Conservation (phyloP, 352 stramenopile species). For the Pythium sp. region DNA sequence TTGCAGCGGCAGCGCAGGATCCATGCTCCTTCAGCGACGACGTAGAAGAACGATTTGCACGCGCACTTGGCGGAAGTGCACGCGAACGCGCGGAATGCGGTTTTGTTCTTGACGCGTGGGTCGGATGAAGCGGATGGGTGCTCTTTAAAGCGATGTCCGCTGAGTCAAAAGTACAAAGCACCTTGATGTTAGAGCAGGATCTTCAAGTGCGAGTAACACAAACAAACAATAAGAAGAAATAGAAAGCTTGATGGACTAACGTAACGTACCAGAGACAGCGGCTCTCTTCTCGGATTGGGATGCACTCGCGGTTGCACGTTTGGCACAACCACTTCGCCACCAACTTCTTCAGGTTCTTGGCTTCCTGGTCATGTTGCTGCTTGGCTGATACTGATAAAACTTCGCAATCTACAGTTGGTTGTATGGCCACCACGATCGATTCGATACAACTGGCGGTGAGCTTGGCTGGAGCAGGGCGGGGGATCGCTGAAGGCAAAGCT, state of each 20-base stretch:
- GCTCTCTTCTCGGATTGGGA: slow-evolving; percentile 72
- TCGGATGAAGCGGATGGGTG: slow-evolving; percentile 40
- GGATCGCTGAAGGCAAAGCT: not conserved
- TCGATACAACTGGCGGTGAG: not conserved
- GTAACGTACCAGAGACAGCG: slow-evolving; percentile 68
- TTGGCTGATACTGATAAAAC: not conserved
- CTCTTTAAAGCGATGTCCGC: slow-evolving; percentile 77
- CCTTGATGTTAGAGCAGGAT: no score
- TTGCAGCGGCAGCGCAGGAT: slow-evolving; percentile 80
- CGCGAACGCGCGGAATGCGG: slow-evolving; percentile 39
- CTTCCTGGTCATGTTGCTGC: not conserved
- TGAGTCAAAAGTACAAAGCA: slow-evolving; percentile 8
- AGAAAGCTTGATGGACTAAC: not conserved
- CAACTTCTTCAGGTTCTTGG: slow-evolving; percentile 29
- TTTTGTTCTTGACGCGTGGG: slow-evolving; percentile 32
- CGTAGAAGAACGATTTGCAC: slow-evolving; percentile 68
- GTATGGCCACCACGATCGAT: not conserved
- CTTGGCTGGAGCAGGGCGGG: no score
- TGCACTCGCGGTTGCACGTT: slow-evolving; percentile 66
- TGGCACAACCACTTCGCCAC: slow-evolving; percentile 65
- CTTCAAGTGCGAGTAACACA: not conserved
- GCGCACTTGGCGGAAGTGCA: slow-evolving; percentile 57
- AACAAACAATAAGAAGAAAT: not conserved
- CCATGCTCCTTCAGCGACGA: slow-evolving; percentile 79
- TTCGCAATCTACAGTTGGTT: not conserved